phyloP scores from a whole-genome alignment of 345 rosid species.

The Hirschfeldia incana region DNA sequence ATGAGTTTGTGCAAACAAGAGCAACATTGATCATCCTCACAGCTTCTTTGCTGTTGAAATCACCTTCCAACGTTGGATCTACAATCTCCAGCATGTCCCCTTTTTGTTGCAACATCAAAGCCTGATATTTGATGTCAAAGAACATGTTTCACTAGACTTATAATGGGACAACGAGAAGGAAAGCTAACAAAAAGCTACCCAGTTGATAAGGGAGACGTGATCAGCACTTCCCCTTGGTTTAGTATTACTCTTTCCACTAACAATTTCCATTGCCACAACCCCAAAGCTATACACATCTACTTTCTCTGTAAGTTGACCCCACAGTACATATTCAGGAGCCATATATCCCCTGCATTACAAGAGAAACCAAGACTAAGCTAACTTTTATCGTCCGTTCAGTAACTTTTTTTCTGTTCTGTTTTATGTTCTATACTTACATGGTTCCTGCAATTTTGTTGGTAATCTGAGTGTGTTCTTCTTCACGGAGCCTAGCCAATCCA shows the following conservation, averaged over 20 bases:
- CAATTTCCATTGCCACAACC: slow-evolving; percentile 49
- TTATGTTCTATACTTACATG: slow-evolving; percentile 41
- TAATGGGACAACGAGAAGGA: background rate
- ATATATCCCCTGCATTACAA: slow-evolving; percentile 40
- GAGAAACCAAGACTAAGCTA: background rate
- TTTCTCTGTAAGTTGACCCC: slow-evolving; percentile 49
- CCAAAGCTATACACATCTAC: slow-evolving; percentile 59
- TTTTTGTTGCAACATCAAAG: slow-evolving; percentile 27
- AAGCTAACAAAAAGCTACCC: slow-evolving; percentile 38
- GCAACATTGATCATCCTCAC: slow-evolving; percentile 44
- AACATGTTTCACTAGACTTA: background rate
- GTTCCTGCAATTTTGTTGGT: slow-evolving; percentile 69
- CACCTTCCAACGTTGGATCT: slow-evolving; percentile 35
- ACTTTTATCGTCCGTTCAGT: background rate
- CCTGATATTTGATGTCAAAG: slow-evolving; percentile 28
- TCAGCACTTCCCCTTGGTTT: slow-evolving; percentile 13
- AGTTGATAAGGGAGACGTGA: slow-evolving; percentile 42
- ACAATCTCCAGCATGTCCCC: slow-evolving; percentile 38
- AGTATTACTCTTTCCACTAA: slow-evolving; percentile 41
- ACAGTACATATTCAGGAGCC: slow-evolving; percentile 47
- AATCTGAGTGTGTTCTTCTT: slow-evolving; percentile 54
- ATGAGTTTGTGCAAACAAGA: slow-evolving; percentile 43
- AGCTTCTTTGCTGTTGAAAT: slow-evolving; percentile 38
- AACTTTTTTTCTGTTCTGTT: background rate
- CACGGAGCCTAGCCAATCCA: slow-evolving; percentile 63